A percentile compares a stretch with the other conserved stretches of the same genome.
These are phyloP conservation scores for Nelumbo lutea DNA, from an alignment of 164 flowering plant species.

Conservation along the genomic window DNA sequence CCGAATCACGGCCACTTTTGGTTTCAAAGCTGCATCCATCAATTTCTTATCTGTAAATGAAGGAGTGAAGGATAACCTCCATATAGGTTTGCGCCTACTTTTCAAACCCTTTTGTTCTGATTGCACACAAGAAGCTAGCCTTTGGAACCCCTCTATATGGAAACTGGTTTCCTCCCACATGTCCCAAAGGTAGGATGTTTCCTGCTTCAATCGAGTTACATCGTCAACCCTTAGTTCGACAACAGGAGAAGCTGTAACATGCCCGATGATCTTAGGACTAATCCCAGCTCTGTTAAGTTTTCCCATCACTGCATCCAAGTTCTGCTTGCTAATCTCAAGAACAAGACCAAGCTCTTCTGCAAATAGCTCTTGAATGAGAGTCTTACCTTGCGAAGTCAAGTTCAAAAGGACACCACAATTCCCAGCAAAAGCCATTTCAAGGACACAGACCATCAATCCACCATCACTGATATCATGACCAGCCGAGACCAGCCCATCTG, in stretches of 20 bases:
- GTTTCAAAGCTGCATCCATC: slow-evolving; percentile 46
- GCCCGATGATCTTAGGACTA: slow-evolving; percentile 61
- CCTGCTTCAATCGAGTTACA: slow-evolving; percentile 44
- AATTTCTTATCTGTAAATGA: slow-evolving; percentile 54
- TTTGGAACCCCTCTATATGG: slow-evolving; percentile 63
- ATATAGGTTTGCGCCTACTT: slow-evolving; percentile 61
- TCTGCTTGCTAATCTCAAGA: slow-evolving; percentile 61
- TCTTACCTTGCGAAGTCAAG: slow-evolving; percentile 44
- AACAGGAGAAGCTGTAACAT: slow-evolving; percentile 37
- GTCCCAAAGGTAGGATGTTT: slow-evolving; percentile 65
- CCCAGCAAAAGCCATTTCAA: slow-evolving; percentile 99
- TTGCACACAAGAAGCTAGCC: slow-evolving; percentile 79
- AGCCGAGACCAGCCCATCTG: slow-evolving; percentile 66
- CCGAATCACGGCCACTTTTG: slow-evolving; percentile 80
- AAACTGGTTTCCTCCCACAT: slow-evolving; percentile 98
- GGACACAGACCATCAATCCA: slow-evolving; percentile 56
- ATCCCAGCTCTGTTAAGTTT: slow-evolving; percentile 38
- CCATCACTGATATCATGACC: slow-evolving; percentile 98
- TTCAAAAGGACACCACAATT: slow-evolving; percentile 67
- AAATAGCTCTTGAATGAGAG: slow-evolving; percentile 58
- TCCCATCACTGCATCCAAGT: slow-evolving; percentile 38
- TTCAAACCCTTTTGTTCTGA: slow-evolving; percentile 67
- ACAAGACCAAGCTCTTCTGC: slow-evolving; percentile 94
- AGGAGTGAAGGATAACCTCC: slow-evolving; percentile 75
- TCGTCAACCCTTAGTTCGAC: slow-evolving; percentile 62